A percentile compares a stretch with the other conserved stretches of the same genome.
phyloP scores from a whole-genome alignment of 108 stramenopile species.

The Cyclotella kingstonii region DNA sequence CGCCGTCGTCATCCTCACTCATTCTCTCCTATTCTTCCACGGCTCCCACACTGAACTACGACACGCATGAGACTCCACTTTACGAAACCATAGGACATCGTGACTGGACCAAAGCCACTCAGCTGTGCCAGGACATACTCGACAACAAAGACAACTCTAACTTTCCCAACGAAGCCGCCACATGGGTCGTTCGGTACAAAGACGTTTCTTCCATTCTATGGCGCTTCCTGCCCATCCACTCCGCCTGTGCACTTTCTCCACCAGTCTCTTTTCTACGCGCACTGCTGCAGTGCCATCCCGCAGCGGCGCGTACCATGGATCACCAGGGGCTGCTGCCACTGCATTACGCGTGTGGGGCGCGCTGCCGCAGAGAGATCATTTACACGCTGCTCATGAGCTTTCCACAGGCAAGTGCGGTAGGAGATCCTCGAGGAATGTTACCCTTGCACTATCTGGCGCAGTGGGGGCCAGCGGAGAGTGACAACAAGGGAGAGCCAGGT shows the following conservation, averaged over 20 bases:
- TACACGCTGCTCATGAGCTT: constrained; percentile 62
- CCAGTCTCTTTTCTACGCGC: constrained; percentile 58
- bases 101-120: constrained; percentile 63
- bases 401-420: constrained; percentile 60
- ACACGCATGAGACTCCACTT: constrained; percentile 67
- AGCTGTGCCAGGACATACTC: constrained; percentile 13
- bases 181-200: constrained; percentile 76
- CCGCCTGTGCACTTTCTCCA: constrained; percentile 73
- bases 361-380: constrained; percentile 64
- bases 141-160: constrained; percentile 14
- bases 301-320: constrained; percentile 62
- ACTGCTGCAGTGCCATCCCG: constrained; percentile 62
- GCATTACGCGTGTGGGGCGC: constrained; percentile 84
- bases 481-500: background rate
- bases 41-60: constrained; percentile 70
- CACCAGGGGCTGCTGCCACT: constrained; percentile 84
- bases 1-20: background rate
- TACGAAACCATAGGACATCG: constrained; percentile 74
- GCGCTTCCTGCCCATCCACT: constrained; percentile 83
- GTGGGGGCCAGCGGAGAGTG: too few species aligned
- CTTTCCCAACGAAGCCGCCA: constrained; percentile 49
- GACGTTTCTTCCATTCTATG: constrained; percentile 55
- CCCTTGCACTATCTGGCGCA: constrained; percentile 81
- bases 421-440: constrained; percentile 81
- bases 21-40: constrained; percentile 13